Conservation (phyloP, 176 grass and related monocot genomes). For the Bolboschoenus planiculmis region DNA sequence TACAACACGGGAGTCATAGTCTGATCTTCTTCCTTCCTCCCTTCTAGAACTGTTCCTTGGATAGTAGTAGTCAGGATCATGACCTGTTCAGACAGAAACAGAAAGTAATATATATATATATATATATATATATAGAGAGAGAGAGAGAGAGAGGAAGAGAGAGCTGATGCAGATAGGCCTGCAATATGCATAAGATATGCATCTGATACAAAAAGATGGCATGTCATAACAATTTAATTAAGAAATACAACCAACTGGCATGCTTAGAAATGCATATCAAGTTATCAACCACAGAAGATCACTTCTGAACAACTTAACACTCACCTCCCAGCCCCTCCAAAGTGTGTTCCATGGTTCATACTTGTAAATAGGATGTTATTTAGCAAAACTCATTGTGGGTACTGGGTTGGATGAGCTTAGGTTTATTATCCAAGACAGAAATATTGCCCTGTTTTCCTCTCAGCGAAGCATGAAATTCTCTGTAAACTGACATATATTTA, state of each 20-base stretch:
- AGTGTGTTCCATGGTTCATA: not conserved
- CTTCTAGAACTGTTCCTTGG: constrained; percentile 11
- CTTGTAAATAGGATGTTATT: not conserved
- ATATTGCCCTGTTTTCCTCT: not conserved
- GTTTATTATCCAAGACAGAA: not conserved
- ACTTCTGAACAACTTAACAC: not conserved
- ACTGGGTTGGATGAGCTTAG: not conserved
- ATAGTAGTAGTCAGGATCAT: constrained; percentile 10
- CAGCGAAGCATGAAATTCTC: not conserved
- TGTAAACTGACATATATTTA: not conserved
- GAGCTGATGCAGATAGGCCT: not conserved
- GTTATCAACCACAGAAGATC: not conserved
- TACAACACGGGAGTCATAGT: not conserved
- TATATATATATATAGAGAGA: no score
- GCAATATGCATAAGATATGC: not conserved
- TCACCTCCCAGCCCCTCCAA: not conserved
- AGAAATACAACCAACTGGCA: not conserved
- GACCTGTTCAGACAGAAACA: constrained; percentile 6
- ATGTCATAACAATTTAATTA: not conserved
- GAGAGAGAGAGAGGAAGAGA: not conserved
- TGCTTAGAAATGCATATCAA: not conserved
- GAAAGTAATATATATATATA: no score
- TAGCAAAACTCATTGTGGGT: not conserved
- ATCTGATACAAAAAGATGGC: not conserved
- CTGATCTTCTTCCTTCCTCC: constrained; percentile 17